phyloP scores from a whole-genome alignment of 23 red algal species.

The Chondrus crispus region DNA sequence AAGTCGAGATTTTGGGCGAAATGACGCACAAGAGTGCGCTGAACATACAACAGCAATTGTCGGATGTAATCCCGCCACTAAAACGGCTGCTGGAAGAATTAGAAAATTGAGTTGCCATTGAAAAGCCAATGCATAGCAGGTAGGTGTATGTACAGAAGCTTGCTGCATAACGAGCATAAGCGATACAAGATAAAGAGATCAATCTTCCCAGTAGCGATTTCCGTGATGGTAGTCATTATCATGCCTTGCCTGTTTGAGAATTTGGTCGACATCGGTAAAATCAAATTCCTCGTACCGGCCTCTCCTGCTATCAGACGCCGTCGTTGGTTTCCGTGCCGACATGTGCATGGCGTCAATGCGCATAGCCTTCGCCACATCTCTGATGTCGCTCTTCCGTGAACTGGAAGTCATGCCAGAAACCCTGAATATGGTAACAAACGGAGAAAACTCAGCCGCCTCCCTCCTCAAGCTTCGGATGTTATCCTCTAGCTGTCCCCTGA shows the following conservation, averaged over 20 bases:
- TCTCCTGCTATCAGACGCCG: neutral
- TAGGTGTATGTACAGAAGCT: too few species aligned
- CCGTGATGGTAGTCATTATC: too few species aligned
- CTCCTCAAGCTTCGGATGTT: neutral
- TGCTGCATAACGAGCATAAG: too few species aligned
- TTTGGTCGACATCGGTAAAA: neutral
- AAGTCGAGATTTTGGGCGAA: too few species aligned
- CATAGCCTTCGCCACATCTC: conserved; percentile 28
- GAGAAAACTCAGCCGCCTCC: conserved; percentile 46
- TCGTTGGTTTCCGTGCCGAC: neutral
- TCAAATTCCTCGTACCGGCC: conserved; percentile 28
- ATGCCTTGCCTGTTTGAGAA: conserved; percentile 4
- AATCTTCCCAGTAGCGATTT: too few species aligned
- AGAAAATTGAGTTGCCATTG: too few species aligned
- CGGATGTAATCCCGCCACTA: too few species aligned
- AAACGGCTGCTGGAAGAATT: too few species aligned
- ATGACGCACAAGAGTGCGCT: too few species aligned
- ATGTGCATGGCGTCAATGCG: conserved; percentile 11
- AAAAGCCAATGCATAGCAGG: too few species aligned
- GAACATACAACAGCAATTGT: too few species aligned
- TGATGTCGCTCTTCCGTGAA: neutral
- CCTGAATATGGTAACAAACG: conserved; percentile 44
- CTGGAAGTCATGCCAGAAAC: neutral
- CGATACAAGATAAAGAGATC: too few species aligned
- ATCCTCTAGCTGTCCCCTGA: conserved; percentile 29